Percentiles rank a stretch among this genome's conserved stretches.
Evolutionary conservation across 345 rosid genomes (phyloP).

Genomic region (Bruguiera gymnorhiza): DNA sequence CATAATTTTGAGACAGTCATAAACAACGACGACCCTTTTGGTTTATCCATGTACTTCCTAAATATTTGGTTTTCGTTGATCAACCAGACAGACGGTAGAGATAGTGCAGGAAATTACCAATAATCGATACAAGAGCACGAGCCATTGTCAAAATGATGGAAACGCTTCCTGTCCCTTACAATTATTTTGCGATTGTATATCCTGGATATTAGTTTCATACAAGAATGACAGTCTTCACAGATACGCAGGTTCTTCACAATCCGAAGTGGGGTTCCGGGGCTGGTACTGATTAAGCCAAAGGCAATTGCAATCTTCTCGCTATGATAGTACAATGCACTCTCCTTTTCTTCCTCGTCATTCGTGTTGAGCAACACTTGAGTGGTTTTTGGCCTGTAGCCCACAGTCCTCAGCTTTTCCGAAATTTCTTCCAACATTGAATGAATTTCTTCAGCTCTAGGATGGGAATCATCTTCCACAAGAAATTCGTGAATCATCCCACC

Average conservation of each 20-base stretch:
- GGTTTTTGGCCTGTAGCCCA: slow-evolving; percentile 52
- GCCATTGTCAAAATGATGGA: slow-evolving; percentile 70
- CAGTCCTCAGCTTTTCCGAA: slow-evolving; percentile 32
- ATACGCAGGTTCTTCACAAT: slow-evolving; percentile 63
- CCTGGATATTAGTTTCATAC: slow-evolving; percentile 58
- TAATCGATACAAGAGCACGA: slow-evolving; percentile 62
- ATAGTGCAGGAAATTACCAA: slow-evolving; percentile 1
- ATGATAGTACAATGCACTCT: slow-evolving; percentile 45
- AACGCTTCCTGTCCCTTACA: slow-evolving; percentile 61
- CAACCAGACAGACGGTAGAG: too few species aligned
- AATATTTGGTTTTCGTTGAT: too few species aligned
- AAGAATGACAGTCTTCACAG: slow-evolving; percentile 73
- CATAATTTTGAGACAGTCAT: too few species aligned
- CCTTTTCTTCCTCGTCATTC: slow-evolving; percentile 50
- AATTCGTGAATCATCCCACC: slow-evolving; percentile 58
- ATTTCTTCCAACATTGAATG: slow-evolving; percentile 50
- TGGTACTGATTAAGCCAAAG: slow-evolving; percentile 60
- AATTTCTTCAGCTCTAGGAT: slow-evolving; percentile 49
- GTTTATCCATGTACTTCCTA: too few species aligned
- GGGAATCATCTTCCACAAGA: slow-evolving; percentile 62
- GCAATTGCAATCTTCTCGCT: slow-evolving; percentile 73
- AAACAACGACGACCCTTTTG: too few species aligned
- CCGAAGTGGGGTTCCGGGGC: slow-evolving; percentile 38
- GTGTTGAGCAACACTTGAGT: slow-evolving; percentile 52
- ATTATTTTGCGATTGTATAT: slow-evolving; percentile 46